phyloP scores from a whole-genome alignment of 139 green algal genomes.

The Chlamydomonas eustigma region DNA sequence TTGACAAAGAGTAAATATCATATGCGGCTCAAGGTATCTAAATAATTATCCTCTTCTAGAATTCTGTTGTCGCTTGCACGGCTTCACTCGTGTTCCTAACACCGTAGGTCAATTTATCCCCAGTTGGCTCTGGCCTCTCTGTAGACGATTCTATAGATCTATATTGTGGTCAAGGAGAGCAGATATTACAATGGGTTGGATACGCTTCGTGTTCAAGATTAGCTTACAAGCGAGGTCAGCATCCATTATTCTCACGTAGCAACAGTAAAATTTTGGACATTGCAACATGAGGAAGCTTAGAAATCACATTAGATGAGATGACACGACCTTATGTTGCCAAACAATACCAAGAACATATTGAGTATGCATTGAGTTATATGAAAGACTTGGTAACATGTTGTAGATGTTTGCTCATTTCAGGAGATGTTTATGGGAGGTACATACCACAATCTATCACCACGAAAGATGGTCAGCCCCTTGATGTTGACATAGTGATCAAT shows the following conservation, averaged over 20 bases:
- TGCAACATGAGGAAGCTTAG: not conserved
- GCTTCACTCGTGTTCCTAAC: too few species aligned
- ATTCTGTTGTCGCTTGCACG: too few species aligned
- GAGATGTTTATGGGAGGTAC: slow-evolving; percentile 53
- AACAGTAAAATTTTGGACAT: slow-evolving; percentile 1
- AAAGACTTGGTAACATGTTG: not conserved
- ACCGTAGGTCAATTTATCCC: slow-evolving; percentile 52
- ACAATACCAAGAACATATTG: not conserved
- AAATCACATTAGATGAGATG: not conserved
- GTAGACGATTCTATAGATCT: slow-evolving; percentile 51
- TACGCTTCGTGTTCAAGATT: slow-evolving; percentile 58
- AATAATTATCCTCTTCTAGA: not conserved
- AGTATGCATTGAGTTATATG: not conserved
- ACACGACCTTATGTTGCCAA: not conserved
- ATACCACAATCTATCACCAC: slow-evolving; percentile 65
- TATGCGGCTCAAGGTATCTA: not conserved
- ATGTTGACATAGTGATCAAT: slow-evolving; percentile 72
- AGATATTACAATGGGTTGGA: slow-evolving; percentile 73
- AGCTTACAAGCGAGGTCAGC: slow-evolving; percentile 52
- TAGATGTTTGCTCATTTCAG: slow-evolving; percentile 25
- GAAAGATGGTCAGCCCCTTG: slow-evolving; percentile 60
- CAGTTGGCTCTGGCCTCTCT: slow-evolving; percentile 31
- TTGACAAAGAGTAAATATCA: slow-evolving; percentile 3
- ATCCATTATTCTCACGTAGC: not conserved
- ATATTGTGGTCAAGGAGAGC: slow-evolving; percentile 59